Conservation (phyloP, 352 stramenopile genomes). For the Phytophthora quininea region DNA sequence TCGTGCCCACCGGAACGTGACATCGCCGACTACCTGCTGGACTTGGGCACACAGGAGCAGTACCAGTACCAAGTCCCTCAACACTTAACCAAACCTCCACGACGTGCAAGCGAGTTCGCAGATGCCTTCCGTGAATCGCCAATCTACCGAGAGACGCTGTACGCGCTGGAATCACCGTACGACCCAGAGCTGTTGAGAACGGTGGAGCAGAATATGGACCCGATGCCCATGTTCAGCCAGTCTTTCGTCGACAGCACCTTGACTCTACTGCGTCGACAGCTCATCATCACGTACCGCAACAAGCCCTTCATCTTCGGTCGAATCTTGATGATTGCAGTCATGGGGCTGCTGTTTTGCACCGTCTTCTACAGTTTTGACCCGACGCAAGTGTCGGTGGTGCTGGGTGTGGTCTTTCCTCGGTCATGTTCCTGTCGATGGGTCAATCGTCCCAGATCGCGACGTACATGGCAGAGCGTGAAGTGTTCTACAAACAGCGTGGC, state of each 20-base stretch:
- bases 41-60: slow-evolving; percentile 20
- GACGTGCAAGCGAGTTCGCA: slow-evolving; percentile 24
- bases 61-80: slow-evolving; percentile 1
- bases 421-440: slow-evolving; percentile 82
- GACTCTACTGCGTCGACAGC: slow-evolving; percentile 42
- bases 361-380: slow-evolving; percentile 46
- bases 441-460: slow-evolving; percentile 67
- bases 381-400: slow-evolving; percentile 26
- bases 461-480: slow-evolving; percentile 59
- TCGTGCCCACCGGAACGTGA: slow-evolving; percentile 20
- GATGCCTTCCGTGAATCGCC: slow-evolving; percentile 39
- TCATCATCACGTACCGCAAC: slow-evolving; percentile 50
- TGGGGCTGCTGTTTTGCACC: slow-evolving; percentile 46
- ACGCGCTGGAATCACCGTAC: slow-evolving; percentile 24
- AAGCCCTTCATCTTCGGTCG: slow-evolving; percentile 27
- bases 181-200: slow-evolving; percentile 8
- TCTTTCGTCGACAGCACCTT: slow-evolving; percentile 28
- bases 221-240: slow-evolving; percentile 32
- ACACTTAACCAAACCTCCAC: slow-evolving; percentile 6
- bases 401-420: slow-evolving; percentile 33
- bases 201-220: background rate
- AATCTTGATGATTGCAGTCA: slow-evolving; percentile 58
- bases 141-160: slow-evolving; percentile 34
- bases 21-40: slow-evolving; percentile 19
- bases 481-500: slow-evolving; percentile 87